Evolutionary conservation across 371 early-diverging fungal species (phyloP).

Genomic region (Rhizopus delemar): DNA sequence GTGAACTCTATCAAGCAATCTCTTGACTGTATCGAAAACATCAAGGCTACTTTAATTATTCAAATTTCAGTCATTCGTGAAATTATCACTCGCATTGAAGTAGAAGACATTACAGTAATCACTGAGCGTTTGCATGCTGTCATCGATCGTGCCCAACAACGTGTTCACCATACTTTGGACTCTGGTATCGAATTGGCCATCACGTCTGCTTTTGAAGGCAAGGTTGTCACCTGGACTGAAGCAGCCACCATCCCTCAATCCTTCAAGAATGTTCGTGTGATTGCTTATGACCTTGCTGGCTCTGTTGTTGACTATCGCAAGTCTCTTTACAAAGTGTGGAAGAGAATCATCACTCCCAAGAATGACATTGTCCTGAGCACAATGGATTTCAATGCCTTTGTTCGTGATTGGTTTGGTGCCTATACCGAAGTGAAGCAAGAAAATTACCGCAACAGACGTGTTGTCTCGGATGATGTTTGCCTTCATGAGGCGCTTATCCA

Average conservation of each 20-base stretch:
- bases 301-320: constrained; percentile 38
- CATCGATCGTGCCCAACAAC: constrained; percentile 32
- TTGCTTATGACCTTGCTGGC: constrained; percentile 44
- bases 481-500: constrained; percentile 31
- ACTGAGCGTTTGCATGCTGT: constrained; percentile 20
- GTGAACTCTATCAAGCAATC: constrained; percentile 36
- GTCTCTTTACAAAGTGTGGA: constrained; percentile 28
- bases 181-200: constrained; percentile 32
- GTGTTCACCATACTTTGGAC: constrained; percentile 36
- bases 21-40: constrained; percentile 37
- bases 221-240: constrained; percentile 45
- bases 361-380: constrained; percentile 18
- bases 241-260: constrained; percentile 33
- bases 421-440: constrained; percentile 28
- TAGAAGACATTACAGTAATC: constrained; percentile 27
- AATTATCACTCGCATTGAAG: constrained; percentile 28
- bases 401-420: constrained; percentile 31
- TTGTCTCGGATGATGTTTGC: constrained; percentile 24
- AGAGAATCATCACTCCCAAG: constrained; percentile 27
- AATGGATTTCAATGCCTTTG: constrained; percentile 30
- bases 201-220: constrained; percentile 43
- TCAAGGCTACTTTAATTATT: constrained; percentile 23
- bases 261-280: constrained; percentile 33
- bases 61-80: constrained; percentile 35
- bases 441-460: constrained; percentile 15